phyloP scores from a whole-genome alignment of 2,329 filamentous ascomycete species.

The Pseudogymnoascus sp. region DNA sequence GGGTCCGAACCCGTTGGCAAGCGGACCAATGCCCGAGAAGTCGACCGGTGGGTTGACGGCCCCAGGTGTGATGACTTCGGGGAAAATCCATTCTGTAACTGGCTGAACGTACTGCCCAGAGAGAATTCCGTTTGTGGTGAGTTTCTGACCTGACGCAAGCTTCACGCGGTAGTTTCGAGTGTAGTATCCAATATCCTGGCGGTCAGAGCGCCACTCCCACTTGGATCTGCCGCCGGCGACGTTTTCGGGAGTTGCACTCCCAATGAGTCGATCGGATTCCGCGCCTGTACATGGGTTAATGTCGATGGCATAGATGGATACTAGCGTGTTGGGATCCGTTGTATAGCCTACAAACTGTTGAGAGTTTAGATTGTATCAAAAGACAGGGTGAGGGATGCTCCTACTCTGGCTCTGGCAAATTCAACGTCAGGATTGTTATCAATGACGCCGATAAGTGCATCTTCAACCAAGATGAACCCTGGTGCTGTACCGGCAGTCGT shows the following conservation, averaged over 20 bases:
- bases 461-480: slow-evolving; percentile 35
- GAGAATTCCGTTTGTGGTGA: slow-evolving; percentile 32
- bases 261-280: slow-evolving; percentile 29
- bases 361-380: background rate
- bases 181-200: slow-evolving; percentile 26
- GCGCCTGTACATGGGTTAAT: slow-evolving; percentile 35
- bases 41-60: slow-evolving; percentile 25
- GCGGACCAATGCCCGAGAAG: slow-evolving; percentile 29
- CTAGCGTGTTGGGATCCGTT: slow-evolving; percentile 29
- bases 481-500: slow-evolving; percentile 26
- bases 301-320: slow-evolving; percentile 33
- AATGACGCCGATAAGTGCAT: slow-evolving; percentile 33
- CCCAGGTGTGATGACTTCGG: slow-evolving; percentile 33
- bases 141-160: slow-evolving; percentile 26
- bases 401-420: slow-evolving; percentile 26
- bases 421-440: slow-evolving; percentile 29
- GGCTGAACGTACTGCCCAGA: slow-evolving; percentile 35
- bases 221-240: slow-evolving; percentile 31
- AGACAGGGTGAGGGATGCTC: slow-evolving; percentile 8
- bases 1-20: slow-evolving; percentile 26
- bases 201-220: slow-evolving; percentile 29
- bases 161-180: slow-evolving; percentile 35
- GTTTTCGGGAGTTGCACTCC: slow-evolving; percentile 23
- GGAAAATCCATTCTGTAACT: slow-evolving; percentile 37
- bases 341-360: slow-evolving; percentile 32